Conservation (phyloP, 306 rosid genomes). For the Inga laurina region DNA sequence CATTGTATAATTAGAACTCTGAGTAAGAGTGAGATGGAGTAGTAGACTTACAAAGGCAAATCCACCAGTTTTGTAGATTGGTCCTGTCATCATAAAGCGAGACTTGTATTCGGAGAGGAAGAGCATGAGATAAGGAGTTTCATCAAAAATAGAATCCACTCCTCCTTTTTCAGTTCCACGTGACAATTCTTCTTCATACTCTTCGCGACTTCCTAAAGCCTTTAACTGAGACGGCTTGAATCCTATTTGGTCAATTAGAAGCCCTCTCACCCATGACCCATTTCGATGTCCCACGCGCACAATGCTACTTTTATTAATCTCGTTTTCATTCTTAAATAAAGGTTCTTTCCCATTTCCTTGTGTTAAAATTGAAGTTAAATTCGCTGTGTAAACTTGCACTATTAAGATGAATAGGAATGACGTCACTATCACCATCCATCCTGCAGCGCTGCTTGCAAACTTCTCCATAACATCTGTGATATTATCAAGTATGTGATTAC, state of each 20-base stretch:
- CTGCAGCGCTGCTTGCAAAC: neutral
- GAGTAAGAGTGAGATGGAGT: neutral
- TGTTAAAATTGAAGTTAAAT: neutral
- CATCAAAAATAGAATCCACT: constrained; percentile 24
- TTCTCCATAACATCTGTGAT: neutral
- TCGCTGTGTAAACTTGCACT: neutral
- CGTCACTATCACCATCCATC: neutral
- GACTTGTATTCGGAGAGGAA: constrained; percentile 40
- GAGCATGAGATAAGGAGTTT: constrained; percentile 38
- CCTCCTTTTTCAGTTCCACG: neutral
- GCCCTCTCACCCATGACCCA: neutral
- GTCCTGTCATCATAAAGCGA: constrained; percentile 35
- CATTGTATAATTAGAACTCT: too few relatives aligned
- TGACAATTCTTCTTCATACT: neutral
- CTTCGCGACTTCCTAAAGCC: neutral
- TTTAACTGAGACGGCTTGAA: neutral
- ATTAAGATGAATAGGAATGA: neutral
- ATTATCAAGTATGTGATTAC: neutral
- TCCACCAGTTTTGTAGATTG: constrained; percentile 42
- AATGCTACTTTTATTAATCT: constrained; percentile 1
- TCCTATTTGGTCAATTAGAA: neutral
- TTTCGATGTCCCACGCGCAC: neutral
- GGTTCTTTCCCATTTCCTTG: neutral
- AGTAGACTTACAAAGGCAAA: constrained; percentile 46
- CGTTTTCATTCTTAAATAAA: neutral